A percentile compares a stretch with the other conserved stretches of the same genome.
These are phyloP conservation scores for Termitomyces sp. DNA, from an alignment of 768 basidiomycete species.

Conservation along the genomic window DNA sequence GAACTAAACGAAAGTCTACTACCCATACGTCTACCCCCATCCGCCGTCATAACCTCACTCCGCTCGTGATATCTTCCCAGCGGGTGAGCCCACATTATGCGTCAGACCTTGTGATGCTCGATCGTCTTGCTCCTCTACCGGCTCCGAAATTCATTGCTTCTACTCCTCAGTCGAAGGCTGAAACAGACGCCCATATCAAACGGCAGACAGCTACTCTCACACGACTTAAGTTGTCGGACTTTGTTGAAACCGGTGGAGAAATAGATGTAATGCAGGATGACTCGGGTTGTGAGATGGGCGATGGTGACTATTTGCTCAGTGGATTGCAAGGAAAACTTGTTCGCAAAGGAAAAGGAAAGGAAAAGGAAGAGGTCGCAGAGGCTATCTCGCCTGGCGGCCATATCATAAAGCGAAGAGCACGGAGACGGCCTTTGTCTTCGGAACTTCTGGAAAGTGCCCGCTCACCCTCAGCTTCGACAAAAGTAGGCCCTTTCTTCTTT, in stretches of 20 bases:
- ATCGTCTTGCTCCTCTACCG: slow-evolving; percentile 49
- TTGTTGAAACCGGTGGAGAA: slow-evolving; percentile 39
- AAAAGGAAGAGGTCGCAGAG: slow-evolving; percentile 55
- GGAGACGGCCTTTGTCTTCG: slow-evolving; percentile 63
- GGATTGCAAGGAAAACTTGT: slow-evolving; percentile 19
- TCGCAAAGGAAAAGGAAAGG: slow-evolving; percentile 36
- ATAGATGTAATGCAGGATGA: slow-evolving; percentile 37
- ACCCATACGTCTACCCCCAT: slow-evolving; percentile 48
- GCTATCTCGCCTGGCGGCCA: slow-evolving; percentile 75
- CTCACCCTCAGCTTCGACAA: slow-evolving; percentile 36
- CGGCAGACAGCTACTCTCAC: slow-evolving; percentile 63
- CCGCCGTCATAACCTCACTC: slow-evolving; percentile 40
- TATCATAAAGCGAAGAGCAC: slow-evolving; percentile 67
- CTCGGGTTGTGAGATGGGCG: slow-evolving; percentile 46
- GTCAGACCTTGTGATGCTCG: slow-evolving; percentile 34
- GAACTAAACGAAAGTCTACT: slow-evolving; percentile 64
- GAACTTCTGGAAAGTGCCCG: slow-evolving; percentile 52
- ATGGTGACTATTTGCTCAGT: slow-evolving; percentile 31
- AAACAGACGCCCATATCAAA: slow-evolving; percentile 42
- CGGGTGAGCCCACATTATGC: slow-evolving; percentile 22
- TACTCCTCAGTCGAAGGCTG: slow-evolving; percentile 49
- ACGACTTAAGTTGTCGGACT: slow-evolving; percentile 53
- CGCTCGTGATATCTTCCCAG: slow-evolving; percentile 41
- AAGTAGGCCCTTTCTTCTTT: slow-evolving; percentile 23
- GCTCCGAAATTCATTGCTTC: slow-evolving; percentile 41